A percentile compares a stretch with the other conserved stretches of the same genome.
phyloP scores from a whole-genome alignment of 2,329 filamentous ascomycete genomes.

The Fusarium transvaalense region DNA sequence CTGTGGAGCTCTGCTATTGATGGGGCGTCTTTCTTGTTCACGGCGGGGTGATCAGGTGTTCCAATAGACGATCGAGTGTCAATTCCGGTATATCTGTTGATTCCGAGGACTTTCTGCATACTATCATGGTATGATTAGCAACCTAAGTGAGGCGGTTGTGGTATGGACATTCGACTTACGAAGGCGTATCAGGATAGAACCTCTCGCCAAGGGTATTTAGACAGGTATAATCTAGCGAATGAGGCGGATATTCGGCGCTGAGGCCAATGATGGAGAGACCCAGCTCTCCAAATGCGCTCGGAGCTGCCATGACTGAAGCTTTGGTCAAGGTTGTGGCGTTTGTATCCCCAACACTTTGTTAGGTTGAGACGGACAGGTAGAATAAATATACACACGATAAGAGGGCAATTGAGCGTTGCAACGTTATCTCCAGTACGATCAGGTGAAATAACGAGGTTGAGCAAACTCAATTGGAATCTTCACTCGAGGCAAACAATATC shows the following conservation, averaged over 20 bases:
- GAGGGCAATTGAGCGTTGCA: neutral
- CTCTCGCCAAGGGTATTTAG: slow-evolving; percentile 66
- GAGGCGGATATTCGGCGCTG: slow-evolving; percentile 70
- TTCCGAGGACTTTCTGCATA: slow-evolving; percentile 72
- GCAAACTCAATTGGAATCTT: slow-evolving; percentile 19
- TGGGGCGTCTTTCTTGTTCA: slow-evolving; percentile 66
- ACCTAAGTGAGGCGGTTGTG: neutral
- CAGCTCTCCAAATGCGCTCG: slow-evolving; percentile 61
- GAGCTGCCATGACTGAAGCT: slow-evolving; percentile 56
- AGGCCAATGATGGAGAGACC: slow-evolving; percentile 72
- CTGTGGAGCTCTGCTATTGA: slow-evolving; percentile 68
- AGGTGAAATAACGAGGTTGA: neutral
- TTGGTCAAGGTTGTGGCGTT: slow-evolving; percentile 11
- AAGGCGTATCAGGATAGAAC: slow-evolving; percentile 70
- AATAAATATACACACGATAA: neutral
- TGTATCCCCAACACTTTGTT: slow-evolving; percentile 37
- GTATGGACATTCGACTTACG: slow-evolving; percentile 58
- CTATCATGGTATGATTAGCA: slow-evolving; percentile 51
- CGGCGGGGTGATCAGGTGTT: slow-evolving; percentile 69
- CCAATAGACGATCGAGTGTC: slow-evolving; percentile 73
- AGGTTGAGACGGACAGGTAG: slow-evolving; percentile 21
- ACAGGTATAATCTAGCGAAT: slow-evolving; percentile 62
- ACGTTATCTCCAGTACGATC: neutral
- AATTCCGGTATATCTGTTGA: slow-evolving; percentile 75
- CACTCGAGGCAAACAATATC: slow-evolving; percentile 6